Conservation (phyloP, 495 filamentous ascomycete genomes). For the Penicillium goetzii region DNA sequence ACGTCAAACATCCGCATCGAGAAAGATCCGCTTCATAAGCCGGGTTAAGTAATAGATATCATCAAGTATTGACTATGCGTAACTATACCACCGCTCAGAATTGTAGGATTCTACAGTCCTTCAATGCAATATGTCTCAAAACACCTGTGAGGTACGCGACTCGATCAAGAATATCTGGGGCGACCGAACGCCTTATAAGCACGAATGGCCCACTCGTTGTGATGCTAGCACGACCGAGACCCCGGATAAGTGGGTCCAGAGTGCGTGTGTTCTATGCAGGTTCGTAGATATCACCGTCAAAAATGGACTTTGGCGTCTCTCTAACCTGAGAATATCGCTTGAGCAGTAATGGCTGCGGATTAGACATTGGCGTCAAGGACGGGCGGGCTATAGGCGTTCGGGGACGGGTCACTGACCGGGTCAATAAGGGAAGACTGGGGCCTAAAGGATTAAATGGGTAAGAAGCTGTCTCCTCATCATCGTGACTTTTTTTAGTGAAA, state of each 20-base stretch:
- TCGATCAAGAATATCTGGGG: not conserved
- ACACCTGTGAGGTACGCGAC: not conserved
- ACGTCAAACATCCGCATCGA: not conserved
- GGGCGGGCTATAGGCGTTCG: not conserved
- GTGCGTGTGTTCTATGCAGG: not conserved
- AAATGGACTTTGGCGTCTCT: not conserved
- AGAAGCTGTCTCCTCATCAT: no score
- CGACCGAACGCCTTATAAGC: constrained; percentile 5
- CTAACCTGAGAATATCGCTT: not conserved
- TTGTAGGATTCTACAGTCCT: not conserved
- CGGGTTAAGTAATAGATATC: not conserved
- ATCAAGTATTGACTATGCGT: not conserved
- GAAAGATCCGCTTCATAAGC: not conserved
- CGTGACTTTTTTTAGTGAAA: no score
- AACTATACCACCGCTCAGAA: not conserved
- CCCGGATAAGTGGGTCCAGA: not conserved
- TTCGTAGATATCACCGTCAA: not conserved
- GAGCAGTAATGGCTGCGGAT: not conserved
- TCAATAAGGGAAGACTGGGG: not conserved
- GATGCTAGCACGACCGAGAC: not conserved
- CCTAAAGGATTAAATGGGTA: constrained; percentile 2
- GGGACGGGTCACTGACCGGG: not conserved
- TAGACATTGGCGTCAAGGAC: not conserved
- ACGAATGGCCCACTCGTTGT: constrained; percentile 3
- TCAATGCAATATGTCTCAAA: not conserved